Conservation (phyloP, 169 alveolate species). For the Besnoitia besnoiti region DNA sequence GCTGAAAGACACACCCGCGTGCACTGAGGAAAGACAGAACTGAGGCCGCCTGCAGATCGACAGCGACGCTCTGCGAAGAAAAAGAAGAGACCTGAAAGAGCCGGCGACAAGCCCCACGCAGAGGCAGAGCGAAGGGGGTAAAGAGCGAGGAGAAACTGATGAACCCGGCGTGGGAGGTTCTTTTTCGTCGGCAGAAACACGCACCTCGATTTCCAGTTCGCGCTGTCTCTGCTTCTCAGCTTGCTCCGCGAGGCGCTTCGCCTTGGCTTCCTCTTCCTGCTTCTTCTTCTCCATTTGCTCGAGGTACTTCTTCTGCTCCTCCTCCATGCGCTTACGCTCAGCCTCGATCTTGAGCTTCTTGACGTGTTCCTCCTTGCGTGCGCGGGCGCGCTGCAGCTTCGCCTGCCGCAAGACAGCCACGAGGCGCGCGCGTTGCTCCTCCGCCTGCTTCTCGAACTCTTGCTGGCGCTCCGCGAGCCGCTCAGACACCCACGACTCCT, state of each 20-base stretch:
- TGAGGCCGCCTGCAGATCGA: too few species aligned
- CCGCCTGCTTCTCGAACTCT: slow-evolving; percentile 36
- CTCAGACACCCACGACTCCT: slow-evolving; percentile 37
- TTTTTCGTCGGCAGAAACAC: too few species aligned
- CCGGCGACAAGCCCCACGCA: too few species aligned
- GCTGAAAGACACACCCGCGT: too few species aligned
- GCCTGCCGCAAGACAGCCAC: slow-evolving; percentile 2
- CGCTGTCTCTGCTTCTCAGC: slow-evolving; percentile 51
- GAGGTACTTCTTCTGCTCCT: slow-evolving; percentile 35
- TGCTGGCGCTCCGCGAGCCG: slow-evolving; percentile 43
- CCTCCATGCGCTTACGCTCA: slow-evolving; percentile 32
- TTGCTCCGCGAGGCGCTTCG: slow-evolving; percentile 21
- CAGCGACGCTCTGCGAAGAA: too few species aligned
- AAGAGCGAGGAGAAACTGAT: too few species aligned
- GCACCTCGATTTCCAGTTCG: slow-evolving; percentile 51
- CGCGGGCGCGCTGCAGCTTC: slow-evolving; percentile 47
- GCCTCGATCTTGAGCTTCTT: slow-evolving; percentile 22
- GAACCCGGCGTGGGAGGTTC: too few species aligned
- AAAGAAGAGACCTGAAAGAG: too few species aligned
- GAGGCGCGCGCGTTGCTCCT: slow-evolving; percentile 47
- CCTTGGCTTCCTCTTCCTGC: slow-evolving; percentile 50
- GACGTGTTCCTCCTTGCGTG: slow-evolving; percentile 13
- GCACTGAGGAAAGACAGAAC: too few species aligned
- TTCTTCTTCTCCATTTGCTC: slow-evolving; percentile 47
- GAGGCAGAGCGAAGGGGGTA: too few species aligned